Percentiles rank a stretch among this genome's conserved stretches.
phyloP scores from a whole-genome alignment of 1,284 basidiomycete genomes.

The Puccinia brachypodii region DNA sequence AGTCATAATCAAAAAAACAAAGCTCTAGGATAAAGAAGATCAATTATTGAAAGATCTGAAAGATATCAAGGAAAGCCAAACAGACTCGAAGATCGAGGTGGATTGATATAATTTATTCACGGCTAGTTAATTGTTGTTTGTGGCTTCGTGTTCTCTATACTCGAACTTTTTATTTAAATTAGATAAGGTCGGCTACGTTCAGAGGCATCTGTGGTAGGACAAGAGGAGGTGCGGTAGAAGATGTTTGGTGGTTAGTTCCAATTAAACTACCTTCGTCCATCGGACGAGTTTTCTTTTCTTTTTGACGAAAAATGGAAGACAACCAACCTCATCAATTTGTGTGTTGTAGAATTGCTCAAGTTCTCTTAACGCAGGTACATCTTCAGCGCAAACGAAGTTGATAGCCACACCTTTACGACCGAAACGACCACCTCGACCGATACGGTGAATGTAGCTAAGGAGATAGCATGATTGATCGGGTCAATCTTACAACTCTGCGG shows the following conservation, averaged over 20 bases:
- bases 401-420: constrained; percentile 76
- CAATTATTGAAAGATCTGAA: background rate
- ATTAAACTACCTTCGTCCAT: constrained; percentile 54
- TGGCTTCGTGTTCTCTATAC: constrained; percentile 3
- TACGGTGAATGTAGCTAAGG: constrained; percentile 96
- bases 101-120: constrained; percentile 16
- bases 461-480: constrained; percentile 76
- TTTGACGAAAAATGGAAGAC: background rate
- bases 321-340: constrained; percentile 42
- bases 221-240: constrained; percentile 39
- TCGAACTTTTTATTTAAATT: constrained; percentile 28
- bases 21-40: background rate
- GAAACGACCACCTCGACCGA: constrained; percentile 91
- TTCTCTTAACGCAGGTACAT: constrained; percentile 38
- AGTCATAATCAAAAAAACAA: background rate
- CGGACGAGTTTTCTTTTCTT: constrained; percentile 6
- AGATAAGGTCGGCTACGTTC: constrained; percentile 57
- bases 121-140: background rate
- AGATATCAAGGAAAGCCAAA: background rate
- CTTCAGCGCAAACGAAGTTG: constrained; percentile 48
- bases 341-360: constrained; percentile 47
- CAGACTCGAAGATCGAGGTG: no score
- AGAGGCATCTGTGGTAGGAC: constrained; percentile 57
- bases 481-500: constrained; percentile 50
- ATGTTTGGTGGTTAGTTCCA: constrained; percentile 52